Conservation (phyloP, 2,329 filamentous ascomycete species). For the Clonostachys solani region DNA sequence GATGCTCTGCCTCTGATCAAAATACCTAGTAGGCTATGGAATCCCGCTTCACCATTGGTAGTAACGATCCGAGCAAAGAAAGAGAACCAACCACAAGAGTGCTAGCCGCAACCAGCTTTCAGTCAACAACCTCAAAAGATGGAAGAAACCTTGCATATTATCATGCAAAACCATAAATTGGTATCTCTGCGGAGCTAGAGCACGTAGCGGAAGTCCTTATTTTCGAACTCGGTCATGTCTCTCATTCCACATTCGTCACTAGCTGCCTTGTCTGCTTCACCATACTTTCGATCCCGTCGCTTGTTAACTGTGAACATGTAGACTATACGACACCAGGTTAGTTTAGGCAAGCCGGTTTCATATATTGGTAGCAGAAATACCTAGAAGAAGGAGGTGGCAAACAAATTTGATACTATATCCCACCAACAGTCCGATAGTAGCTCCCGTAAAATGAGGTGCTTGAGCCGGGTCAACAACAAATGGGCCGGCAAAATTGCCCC, state of each 20-base stretch:
- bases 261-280: conserved; percentile 21
- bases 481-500: conserved; percentile 3
- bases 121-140: too few species aligned
- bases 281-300: conserved; percentile 22
- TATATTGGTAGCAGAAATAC: neutral
- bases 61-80: too few species aligned
- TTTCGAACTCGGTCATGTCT: conserved; percentile 33
- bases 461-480: conserved; percentile 2
- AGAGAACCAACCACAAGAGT: too few species aligned
- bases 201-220: conserved; percentile 36
- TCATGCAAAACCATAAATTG: too few species aligned
- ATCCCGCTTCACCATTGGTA: too few species aligned
- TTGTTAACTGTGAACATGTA: conserved; percentile 28
- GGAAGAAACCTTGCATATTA: too few species aligned
- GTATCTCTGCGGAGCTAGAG: conserved; percentile 5
- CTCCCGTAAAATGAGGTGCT: conserved; percentile 1
- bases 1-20: too few species aligned
- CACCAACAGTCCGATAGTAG: conserved; percentile 2
- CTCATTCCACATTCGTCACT: conserved; percentile 32
- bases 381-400: conserved; percentile 2
- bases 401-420: conserved; percentile 2
- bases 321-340: neutral
- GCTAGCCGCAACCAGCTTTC: too few species aligned
- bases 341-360: too few species aligned
- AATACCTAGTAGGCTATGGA: too few species aligned